Evolutionary conservation across 202 grass and related monocot genomes (phyloP), one percentile per base, ranked within the genome.

Genomic region (Panicum virgatum): DNA sequence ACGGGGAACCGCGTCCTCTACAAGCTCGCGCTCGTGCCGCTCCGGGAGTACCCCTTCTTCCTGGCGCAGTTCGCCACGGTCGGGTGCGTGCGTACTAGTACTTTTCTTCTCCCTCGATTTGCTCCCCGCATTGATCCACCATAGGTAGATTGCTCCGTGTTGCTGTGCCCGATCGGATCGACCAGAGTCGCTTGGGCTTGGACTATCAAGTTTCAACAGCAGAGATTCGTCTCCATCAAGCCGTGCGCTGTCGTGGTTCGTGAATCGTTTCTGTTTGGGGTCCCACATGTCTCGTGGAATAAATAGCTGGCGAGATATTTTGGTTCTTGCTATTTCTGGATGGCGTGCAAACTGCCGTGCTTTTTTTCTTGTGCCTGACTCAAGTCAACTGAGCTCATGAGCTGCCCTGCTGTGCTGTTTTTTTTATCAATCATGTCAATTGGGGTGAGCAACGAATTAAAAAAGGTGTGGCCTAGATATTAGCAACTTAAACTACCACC

Each of bases 1-100:
- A 95, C 92, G 23, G 96, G 73, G 45, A 98, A 98, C 77, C 88
- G 96, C 43, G 92, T 98, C 8, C 89, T 94, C 36, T 88, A 94
- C 84, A 94, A 94, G 87, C 89, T 94, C 53, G 92, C 92, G 32
- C 92, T 94, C 38, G 87, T 92, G 19, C 92, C 92, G 47, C 89
- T 94, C 22, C 87, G 85, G 14, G 7, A 92, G 53, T 94, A 92
- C 82, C 92, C 92, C 27, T 94, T 94, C 92, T 94, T 94, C 84
- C 89, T 94, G 25, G 92, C 92, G 47, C 92, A 94, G 73, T 64
- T 94, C 82, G 89, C 92, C 78, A 94, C 92, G 47, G 86, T 94
- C 81, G 89, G 92, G 92, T 94, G 80, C 51, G 92, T 94, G 82
- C 58, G 87, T 89, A n/a, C n/a, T n/a, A n/a, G n/a, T n/a, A 80